Conservation (phyloP, 495 filamentous ascomycete genomes). For the Penicillium chermesinum region DNA sequence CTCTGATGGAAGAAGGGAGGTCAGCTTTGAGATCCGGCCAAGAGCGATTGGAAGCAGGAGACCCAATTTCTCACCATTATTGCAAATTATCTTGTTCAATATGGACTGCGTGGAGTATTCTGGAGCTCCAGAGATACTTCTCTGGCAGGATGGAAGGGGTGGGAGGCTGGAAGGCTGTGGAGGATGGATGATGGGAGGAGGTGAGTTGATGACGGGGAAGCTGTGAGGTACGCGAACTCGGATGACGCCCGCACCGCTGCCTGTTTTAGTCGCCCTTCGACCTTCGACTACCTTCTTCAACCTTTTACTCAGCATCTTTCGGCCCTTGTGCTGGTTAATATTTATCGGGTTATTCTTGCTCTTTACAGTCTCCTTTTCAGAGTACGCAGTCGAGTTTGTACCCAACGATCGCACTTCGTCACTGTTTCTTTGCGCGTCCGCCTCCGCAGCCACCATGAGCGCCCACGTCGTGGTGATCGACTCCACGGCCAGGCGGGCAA, state of each 20-base stretch:
- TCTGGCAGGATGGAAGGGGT: slow-evolving; percentile 7
- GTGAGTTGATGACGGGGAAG: slow-evolving; percentile 28
- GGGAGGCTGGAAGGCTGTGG: not conserved
- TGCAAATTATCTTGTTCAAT: slow-evolving; percentile 20
- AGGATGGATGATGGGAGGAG: slow-evolving; percentile 23
- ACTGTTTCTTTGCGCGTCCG: not conserved
- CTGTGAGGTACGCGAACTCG: slow-evolving; percentile 32
- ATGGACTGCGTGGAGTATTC: slow-evolving; percentile 1
- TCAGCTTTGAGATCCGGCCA: slow-evolving; percentile 27
- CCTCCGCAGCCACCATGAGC: slow-evolving; percentile 52
- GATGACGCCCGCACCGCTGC: slow-evolving; percentile 45
- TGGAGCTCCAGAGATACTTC: slow-evolving; percentile 13
- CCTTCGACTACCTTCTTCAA: slow-evolving; percentile 27
- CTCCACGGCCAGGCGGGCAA: slow-evolving; percentile 62
- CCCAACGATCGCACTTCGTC: not conserved
- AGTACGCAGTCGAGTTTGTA: not conserved
- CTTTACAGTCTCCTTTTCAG: not conserved
- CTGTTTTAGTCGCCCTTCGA: slow-evolving; percentile 23
- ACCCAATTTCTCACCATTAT: slow-evolving; percentile 25
- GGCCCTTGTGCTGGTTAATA: not conserved
- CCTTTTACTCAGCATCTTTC: slow-evolving; percentile 5
- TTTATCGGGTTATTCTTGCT: not conserved
- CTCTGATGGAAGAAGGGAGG: slow-evolving; percentile 43
- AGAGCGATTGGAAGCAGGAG: slow-evolving; percentile 13
- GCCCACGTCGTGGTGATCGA: slow-evolving; percentile 87